phyloP scores from a whole-genome alignment of 225 moss, liverwort and hornwort species.

The Asterella californica region DNA sequence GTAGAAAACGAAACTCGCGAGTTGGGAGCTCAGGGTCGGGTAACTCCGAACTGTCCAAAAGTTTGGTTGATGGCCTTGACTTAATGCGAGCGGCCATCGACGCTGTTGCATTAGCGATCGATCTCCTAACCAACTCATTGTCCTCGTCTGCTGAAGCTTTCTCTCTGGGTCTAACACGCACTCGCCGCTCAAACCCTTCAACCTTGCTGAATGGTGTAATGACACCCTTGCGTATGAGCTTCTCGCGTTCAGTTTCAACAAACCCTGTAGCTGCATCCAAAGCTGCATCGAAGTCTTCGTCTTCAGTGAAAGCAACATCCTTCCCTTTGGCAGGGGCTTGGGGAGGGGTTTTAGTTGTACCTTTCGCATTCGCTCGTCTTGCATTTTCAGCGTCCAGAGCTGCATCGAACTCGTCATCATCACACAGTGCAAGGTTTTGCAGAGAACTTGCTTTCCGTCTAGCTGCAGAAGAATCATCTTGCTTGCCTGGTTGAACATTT shows the following conservation, averaged over 20 bases:
- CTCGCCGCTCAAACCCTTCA: conserved; percentile 84
- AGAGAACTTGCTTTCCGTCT: neutral
- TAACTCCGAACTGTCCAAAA: conserved; percentile 77
- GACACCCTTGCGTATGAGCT: conserved; percentile 80
- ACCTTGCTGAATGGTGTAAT: conserved; percentile 92
- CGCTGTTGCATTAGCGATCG: conserved; percentile 70
- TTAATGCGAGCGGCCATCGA: conserved; percentile 71
- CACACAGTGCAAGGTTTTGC: neutral
- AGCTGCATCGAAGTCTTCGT: conserved; percentile 81
- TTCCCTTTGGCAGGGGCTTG: conserved; percentile 26
- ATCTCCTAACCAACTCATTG: conserved; percentile 60
- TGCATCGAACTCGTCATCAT: conserved; percentile 22
- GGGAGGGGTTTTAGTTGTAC: conserved; percentile 9
- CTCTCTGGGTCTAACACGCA: conserved; percentile 48
- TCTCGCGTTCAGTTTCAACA: conserved; percentile 96
- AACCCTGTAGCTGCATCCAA: conserved; percentile 81
- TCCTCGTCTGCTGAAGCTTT: conserved; percentile 25
- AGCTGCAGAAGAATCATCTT: neutral
- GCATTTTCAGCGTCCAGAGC: conserved; percentile 9
- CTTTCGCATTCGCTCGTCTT: conserved; percentile 15
- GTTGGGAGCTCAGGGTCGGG: conserved; percentile 71
- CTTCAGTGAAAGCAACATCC: conserved; percentile 51
- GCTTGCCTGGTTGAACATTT: neutral
- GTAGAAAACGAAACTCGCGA: conserved; percentile 82
- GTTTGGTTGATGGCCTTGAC: conserved; percentile 78